Evolutionary conservation across 495 filamentous ascomycete species (phyloP).

Genomic region (Neurospora pannonica): DNA sequence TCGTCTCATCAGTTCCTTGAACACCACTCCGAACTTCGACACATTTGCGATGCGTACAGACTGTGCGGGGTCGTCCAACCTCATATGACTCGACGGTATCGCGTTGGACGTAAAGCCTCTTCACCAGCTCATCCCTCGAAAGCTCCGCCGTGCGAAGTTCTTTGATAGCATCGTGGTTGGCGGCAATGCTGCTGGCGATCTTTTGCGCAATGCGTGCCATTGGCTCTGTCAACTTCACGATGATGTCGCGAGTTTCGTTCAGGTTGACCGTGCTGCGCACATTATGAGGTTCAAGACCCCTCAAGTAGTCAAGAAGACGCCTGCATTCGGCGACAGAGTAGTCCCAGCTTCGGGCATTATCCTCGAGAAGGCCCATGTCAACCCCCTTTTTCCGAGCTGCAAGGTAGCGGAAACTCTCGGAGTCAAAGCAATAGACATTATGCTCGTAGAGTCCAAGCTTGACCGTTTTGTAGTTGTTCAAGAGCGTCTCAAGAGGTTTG

Average conservation of each 20-base stretch:
- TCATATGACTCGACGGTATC: conserved; percentile 7
- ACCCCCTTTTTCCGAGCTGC: conserved; percentile 28
- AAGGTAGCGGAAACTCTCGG: conserved; percentile 36
- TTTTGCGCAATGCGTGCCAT: conserved; percentile 26
- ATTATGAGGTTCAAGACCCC: conserved; percentile 16
- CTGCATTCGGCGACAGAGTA: conserved; percentile 22
- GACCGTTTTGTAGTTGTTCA: conserved; percentile 19
- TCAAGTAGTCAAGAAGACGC: conserved; percentile 24
- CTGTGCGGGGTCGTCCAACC: conserved; percentile 1
- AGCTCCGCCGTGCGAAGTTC: conserved; percentile 13
- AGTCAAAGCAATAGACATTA: conserved; percentile 37
- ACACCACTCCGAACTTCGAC: conserved; percentile 5
- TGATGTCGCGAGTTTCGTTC: conserved; percentile 28
- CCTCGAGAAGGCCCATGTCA: conserved; percentile 20
- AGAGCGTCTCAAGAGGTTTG: conserved; percentile 20
- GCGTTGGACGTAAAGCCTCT: conserved; percentile 12
- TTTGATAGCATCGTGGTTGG: conserved; percentile 18
- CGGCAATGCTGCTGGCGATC: conserved; percentile 23
- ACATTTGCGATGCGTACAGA: conserved; percentile 7
- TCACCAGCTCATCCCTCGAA: conserved; percentile 12
- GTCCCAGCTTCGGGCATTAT: conserved; percentile 28
- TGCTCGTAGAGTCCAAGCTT: conserved; percentile 10
- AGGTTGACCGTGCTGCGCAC: conserved; percentile 30
- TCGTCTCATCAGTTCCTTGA: conserved; percentile 2
- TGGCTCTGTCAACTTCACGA: conserved; percentile 26